Evolutionary conservation across 2,329 filamentous ascomycete species (phyloP), one percentile per base, ranked within the genome.

Genomic region (Bipolaris cookei): DNA sequence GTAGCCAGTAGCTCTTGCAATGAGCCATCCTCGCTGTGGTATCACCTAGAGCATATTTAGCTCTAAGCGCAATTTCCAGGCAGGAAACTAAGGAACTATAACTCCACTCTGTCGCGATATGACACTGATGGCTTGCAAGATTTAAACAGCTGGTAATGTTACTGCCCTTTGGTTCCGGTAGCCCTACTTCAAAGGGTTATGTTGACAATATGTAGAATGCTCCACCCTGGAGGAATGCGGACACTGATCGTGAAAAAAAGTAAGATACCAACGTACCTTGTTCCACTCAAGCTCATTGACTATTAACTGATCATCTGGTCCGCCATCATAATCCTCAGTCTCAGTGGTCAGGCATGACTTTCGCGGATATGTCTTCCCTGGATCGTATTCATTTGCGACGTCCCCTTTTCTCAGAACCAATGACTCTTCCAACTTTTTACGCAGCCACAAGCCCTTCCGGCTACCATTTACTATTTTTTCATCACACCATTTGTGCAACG

Each of bases 401-500:
- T 11, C n/a, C 4, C 11, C 21, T 4, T 34, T 37, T 6, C 44
- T 47, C 8, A 28, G 1, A 3, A 57, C 23, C 3, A 64, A 46
- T 37, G 70, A 55, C 34, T 69, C 64, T 21, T 59, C 38, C 7
- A 76, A 44, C 25, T 74, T 70, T 20, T 58, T 49, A 18, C 60
- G 42, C 34, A 76, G 32, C 73, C 73, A 75, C 7, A 39, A 13
- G 2, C 68, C 71, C 42, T 70, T 75, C 1, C 56, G 62, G 42
- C 71, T 60, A 2, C 67, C 63, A 1, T 61, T 38, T 21, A 42
- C 30, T 18, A 60, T 59, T 20, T 62, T 62, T 14, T 62, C 48
- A n/a, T 67, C 38, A 41, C 71, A 72, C 73, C 73, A 74, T n/a
- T 61, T 16, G 30, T 74, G 59, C 0, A 75, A 57, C 25, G 53